These are phyloP conservation scores for Boletus sp. DNA, from an alignment of 768 basidiomycete genomes.

Conservation along the genomic window DNA sequence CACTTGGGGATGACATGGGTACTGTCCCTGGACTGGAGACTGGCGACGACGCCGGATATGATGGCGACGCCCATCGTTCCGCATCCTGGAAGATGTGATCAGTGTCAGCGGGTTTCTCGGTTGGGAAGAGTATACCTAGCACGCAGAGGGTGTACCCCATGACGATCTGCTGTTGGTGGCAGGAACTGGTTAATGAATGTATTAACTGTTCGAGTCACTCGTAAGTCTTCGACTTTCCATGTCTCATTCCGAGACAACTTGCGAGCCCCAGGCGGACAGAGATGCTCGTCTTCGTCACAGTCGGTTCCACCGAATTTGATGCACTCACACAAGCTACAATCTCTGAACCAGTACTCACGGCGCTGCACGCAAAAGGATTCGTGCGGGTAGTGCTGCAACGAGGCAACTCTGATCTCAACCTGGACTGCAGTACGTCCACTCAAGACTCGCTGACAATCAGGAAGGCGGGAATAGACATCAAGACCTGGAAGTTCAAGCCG, in stretches of 20 bases:
- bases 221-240: not conserved
- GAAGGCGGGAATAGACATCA: slow-evolving; percentile 48
- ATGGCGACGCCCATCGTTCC: slow-evolving; percentile 98
- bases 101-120: slow-evolving; percentile 8
- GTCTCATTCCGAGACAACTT: not conserved
- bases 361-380: slow-evolving; percentile 55
- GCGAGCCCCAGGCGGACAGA: not conserved
- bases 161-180: not conserved
- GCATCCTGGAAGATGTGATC: slow-evolving; percentile 59
- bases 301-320: slow-evolving; percentile 89
- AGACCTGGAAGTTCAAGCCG: slow-evolving; percentile 72
- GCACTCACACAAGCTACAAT: slow-evolving; percentile 60
- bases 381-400: slow-evolving; percentile 67
- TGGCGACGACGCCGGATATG: slow-evolving; percentile 86
- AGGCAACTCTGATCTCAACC: slow-evolving; percentile 58
- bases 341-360: slow-evolving; percentile 53
- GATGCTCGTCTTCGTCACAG: slow-evolving; percentile 66
- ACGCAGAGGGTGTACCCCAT: slow-evolving; percentile 96
- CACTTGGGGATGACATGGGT: slow-evolving; percentile 43
- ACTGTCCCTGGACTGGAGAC: slow-evolving; percentile 55
- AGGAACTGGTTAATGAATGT: not conserved
- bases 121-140: slow-evolving; percentile 48
- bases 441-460: slow-evolving; percentile 12
- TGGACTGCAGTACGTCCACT: slow-evolving; percentile 19
- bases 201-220: slow-evolving; percentile 11